Evolutionary conservation across 2,329 filamentous ascomycete species (phyloP), one percentile per base, ranked within the genome.

Genomic region (Aschersonia sp.): DNA sequence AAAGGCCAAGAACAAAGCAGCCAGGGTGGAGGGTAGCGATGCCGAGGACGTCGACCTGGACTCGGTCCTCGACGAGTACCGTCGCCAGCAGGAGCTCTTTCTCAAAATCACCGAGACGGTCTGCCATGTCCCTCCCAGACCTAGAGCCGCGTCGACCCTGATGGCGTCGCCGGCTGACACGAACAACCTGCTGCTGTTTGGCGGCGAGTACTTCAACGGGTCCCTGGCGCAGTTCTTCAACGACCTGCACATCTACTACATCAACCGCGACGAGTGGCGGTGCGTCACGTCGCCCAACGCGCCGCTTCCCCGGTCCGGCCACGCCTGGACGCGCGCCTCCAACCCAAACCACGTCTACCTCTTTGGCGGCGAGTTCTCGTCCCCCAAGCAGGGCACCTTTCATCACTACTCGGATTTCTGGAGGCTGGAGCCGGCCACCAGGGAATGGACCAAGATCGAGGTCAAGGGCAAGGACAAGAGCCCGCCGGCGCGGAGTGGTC

Each of bases 381-480:
- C 84, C 31, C 92, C 92, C 2, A 97, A 96, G 62, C 92, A 97
- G 66, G 92, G 92, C 4, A 97, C 91, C 0, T 98, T 98, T 60
- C 96, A 98, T 64, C 92, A 98, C 66, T 98, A 98, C 69, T 95
- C 94, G 59, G 92, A 97, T 67, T 97, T 98, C 63, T 98, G 92
- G 91, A 77, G 84, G 45, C 75, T 97, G 43, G 89, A 97, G 60
- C 85, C 91, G 0, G 76, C 75, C 6, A 82, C 78, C 5, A 76
- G 89, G 57, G 92, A 98, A 69, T 98, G 92, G 92, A 85, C 80
- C 49, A 84, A 89, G 51, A 73, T 98, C 35, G 92, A 98, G 63
- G 75, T 74, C 56, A 78, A 78, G 69, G 85, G 85, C 50, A 78
- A 79, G 68, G 85, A 86, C 48, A 86, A 85, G 63, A 75, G 76